A percentile compares a stretch with the other conserved stretches of the same genome.
Evolutionary conservation across 345 rosid species (phyloP).

Genomic region (Citrus inodora): DNA sequence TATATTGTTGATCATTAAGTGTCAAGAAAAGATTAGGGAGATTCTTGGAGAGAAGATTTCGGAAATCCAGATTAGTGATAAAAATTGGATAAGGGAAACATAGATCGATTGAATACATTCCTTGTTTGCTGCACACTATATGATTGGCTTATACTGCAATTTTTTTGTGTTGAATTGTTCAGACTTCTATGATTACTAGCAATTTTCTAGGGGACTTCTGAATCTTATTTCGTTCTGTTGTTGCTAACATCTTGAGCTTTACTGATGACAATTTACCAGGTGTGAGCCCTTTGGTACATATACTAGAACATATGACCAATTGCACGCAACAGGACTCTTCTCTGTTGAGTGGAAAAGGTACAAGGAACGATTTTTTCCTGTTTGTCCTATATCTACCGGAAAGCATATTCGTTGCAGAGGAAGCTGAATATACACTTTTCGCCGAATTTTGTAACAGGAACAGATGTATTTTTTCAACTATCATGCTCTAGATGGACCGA

Average conservation of each 20-base stretch:
- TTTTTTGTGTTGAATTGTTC: neutral
- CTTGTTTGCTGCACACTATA: too few species aligned
- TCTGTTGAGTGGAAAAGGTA: constrained; percentile 51
- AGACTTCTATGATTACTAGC: neutral
- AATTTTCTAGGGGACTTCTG: neutral
- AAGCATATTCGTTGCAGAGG: neutral
- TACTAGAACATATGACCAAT: constrained; percentile 61
- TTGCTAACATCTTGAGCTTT: neutral
- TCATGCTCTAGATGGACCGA: constrained; percentile 66
- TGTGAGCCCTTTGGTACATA: constrained; percentile 67
- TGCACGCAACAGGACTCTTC: constrained; percentile 44
- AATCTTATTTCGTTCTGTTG: neutral
- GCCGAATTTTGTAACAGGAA: neutral
- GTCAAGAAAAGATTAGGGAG: too few species aligned
- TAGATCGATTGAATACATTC: too few species aligned
- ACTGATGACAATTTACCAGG: constrained; percentile 26
- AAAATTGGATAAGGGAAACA: too few species aligned
- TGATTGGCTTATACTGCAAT: neutral
- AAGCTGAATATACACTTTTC: neutral
- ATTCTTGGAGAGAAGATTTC: too few species aligned
- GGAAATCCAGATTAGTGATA: too few species aligned
- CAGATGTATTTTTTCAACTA: constrained; percentile 51
- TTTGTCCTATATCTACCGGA: neutral
- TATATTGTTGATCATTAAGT: too few species aligned
- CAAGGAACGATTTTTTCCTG: neutral